Evolutionary conservation across 1,139 yeast species (phyloP).

Genomic region (Pneumocystis carinii): DNA sequence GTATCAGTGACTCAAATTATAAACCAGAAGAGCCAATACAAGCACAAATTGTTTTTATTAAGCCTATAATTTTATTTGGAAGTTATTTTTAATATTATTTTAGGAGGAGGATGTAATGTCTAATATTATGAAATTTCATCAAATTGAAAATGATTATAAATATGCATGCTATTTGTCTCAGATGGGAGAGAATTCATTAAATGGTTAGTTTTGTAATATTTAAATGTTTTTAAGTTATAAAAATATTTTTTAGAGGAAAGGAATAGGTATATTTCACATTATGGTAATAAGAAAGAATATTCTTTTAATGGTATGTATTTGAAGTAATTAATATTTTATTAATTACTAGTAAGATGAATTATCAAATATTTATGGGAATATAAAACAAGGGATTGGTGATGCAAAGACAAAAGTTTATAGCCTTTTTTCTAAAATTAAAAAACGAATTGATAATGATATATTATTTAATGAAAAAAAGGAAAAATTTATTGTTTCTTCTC

Average conservation of each 20-base stretch:
- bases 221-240: neutral
- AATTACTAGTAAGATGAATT: conserved; percentile 29
- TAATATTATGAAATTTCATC: neutral
- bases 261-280: neutral
- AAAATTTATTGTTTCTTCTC: neutral
- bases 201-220: neutral
- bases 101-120: neutral
- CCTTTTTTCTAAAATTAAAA: conserved; percentile 63
- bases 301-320: neutral
- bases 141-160: neutral
- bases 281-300: neutral
- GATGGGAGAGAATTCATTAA: neutral
- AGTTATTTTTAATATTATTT: neutral
- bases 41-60: neutral
- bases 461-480: neutral
- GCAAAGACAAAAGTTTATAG: conserved; percentile 64
- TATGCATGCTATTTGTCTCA: neutral
- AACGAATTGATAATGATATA: neutral
- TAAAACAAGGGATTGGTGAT: conserved; percentile 68
- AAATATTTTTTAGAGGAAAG: neutral
- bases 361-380: conserved; percentile 54
- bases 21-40: neutral
- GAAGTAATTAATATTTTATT: neutral
- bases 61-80: neutral
- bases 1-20: neutral